phyloP scores from a whole-genome alignment of 2,329 filamentous ascomycete species.

The Aspergillus jensenii region DNA sequence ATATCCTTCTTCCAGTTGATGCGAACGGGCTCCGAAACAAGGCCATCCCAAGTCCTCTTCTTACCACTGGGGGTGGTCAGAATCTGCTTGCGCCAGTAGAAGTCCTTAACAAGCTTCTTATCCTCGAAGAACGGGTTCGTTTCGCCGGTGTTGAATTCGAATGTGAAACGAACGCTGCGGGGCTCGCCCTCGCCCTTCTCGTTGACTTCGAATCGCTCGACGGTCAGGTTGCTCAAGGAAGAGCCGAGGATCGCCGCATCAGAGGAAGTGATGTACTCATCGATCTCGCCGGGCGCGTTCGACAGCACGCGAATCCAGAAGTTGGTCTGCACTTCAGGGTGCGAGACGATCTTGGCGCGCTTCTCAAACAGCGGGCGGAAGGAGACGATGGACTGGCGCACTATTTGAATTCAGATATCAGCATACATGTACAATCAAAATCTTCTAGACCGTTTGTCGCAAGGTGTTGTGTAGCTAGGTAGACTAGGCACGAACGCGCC shows the following conservation, averaged over 20 bases:
- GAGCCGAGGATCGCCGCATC: conserved; percentile 70
- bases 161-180: conserved; percentile 72
- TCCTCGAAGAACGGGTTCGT: conserved; percentile 83
- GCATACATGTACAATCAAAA: background rate
- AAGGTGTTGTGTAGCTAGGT: background rate
- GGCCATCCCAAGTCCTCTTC: conserved; percentile 65
- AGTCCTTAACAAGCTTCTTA: conserved; percentile 80
- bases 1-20: conserved; percentile 86
- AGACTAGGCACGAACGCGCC: too few relatives aligned
- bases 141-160: conserved; percentile 63
- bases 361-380: conserved; percentile 72
- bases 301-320: conserved; percentile 97
- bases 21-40: conserved; percentile 84
- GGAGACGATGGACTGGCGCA: conserved; percentile 70
- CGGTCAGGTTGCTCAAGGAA: conserved; percentile 66
- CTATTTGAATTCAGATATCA: conserved; percentile 43
- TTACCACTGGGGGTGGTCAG: conserved; percentile 44
- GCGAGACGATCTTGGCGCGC: conserved; percentile 67
- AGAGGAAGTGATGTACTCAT: conserved; percentile 80
- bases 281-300: conserved; percentile 79
- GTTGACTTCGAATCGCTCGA: conserved; percentile 76
- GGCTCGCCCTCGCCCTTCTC: conserved; percentile 67
- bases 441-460: background rate
- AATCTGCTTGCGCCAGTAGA: conserved; percentile 71
- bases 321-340: conserved; percentile 60